Conservation (phyloP, 1,284 basidiomycete species). For the Gastroboletus turbinatus region DNA sequence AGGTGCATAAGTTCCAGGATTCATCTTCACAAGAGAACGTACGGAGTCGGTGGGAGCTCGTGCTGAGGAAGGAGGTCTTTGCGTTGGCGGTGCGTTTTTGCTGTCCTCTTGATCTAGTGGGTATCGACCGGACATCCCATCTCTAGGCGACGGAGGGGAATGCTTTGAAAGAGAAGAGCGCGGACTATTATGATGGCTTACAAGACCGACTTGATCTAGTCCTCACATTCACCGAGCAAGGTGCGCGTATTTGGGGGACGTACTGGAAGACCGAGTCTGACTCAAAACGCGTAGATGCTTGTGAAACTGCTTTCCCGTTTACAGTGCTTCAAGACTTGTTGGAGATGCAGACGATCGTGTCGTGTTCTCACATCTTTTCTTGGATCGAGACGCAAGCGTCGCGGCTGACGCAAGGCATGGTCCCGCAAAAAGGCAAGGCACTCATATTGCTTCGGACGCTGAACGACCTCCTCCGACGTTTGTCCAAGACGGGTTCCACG, state of each 20-base stretch:
- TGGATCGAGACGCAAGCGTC: conserved; percentile 76
- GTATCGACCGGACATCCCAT: not conserved
- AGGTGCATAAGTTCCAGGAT: conserved; percentile 44
- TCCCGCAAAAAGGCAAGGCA: conserved; percentile 84
- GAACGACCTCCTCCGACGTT: conserved; percentile 82
- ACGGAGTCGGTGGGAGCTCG: conserved; percentile 71
- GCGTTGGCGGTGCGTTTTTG: conserved; percentile 58
- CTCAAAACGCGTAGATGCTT: conserved; percentile 42
- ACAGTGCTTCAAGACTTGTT: conserved; percentile 71
- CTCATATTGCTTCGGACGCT: conserved; percentile 80
- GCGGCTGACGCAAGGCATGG: conserved; percentile 70
- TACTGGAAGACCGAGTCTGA: conserved; percentile 22
- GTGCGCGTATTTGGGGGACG: conserved; percentile 43
- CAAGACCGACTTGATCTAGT: conserved; percentile 66
- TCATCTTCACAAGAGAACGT: conserved; percentile 54
- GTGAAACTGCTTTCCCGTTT: conserved; percentile 57
- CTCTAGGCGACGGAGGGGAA: conserved; percentile 60
- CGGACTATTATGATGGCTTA: conserved; percentile 61
- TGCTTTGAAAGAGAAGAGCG: conserved; percentile 47
- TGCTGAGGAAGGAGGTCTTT: conserved; percentile 67
- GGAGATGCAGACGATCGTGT: conserved; percentile 78
- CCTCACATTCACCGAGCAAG: conserved; percentile 71
- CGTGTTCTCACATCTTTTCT: conserved; percentile 80
- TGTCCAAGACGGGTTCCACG: conserved; percentile 80
- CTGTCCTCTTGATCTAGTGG: not conserved